Conservation (phyloP, 495 filamentous ascomycete genomes). For the Talaromyces thailandensis region DNA sequence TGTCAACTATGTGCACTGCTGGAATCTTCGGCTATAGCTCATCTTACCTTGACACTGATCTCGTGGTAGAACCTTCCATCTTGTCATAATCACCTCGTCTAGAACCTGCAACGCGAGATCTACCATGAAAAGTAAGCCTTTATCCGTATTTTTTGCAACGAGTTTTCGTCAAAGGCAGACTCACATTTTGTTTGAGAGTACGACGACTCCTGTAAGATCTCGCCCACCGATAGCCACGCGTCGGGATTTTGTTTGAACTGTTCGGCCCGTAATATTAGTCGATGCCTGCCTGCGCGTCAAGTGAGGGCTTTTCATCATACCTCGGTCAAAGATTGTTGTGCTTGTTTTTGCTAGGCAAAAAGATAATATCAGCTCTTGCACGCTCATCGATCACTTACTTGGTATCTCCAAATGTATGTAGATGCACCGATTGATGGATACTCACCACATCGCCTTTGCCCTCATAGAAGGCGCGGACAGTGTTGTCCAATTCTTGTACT, state of each 20-base stretch:
- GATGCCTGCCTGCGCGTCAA: background rate
- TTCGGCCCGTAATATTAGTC: constrained; percentile 17
- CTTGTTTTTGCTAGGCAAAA: constrained; percentile 80
- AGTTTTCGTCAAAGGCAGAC: constrained; percentile 13
- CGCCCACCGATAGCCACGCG: constrained; percentile 93
- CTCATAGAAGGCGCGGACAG: constrained; percentile 94
- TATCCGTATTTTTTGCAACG: constrained; percentile 32
- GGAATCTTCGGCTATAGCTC: constrained; percentile 8
- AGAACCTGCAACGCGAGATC: constrained; percentile 92
- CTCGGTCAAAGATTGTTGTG: constrained; percentile 89
- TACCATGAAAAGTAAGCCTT: constrained; percentile 20
- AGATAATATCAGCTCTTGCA: background rate
- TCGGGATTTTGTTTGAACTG: constrained; percentile 99
- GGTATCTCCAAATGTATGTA: background rate
- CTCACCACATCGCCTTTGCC: constrained; percentile 84
- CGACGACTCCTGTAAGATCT: constrained; percentile 81
- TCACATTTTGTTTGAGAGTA: constrained; percentile 95
- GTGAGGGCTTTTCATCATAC: constrained; percentile 38
- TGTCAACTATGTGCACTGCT: background rate
- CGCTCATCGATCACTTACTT: background rate
- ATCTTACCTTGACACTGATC: constrained; percentile 82
- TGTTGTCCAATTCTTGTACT: constrained; percentile 89
- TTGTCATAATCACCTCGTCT: constrained; percentile 96
- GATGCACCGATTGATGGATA: constrained; percentile 8
- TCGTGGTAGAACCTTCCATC: constrained; percentile 93